Base-by-base conservation (phyloP, 164 flowering plant genomes). In the Euptelea pleiosperma region DNA sequence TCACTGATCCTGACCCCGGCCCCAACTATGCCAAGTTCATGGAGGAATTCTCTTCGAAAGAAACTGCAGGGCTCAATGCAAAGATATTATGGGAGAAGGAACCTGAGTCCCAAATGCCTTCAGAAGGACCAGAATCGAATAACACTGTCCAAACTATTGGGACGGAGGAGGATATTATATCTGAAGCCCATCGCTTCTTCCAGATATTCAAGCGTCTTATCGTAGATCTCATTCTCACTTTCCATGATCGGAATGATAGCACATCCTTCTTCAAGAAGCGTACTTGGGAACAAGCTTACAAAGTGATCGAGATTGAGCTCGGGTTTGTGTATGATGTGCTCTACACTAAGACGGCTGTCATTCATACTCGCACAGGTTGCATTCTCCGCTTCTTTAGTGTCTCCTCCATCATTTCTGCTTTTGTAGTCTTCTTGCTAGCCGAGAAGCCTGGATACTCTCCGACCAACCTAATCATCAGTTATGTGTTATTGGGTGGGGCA, bases 281-380 rank as follows among this genome's bases (percentile, higher is more conserved):
- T 1, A 15, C 15, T 8, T 2, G 42, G 2, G 28, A 25, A 10
- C 3, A 41, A n/a, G 76, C 70, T 42, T 73, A 57, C 33, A 6
- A 61, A 11, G 58, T 73, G 18, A 44, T 72, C 26, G 72, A 67
- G 60, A 52, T 60, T 12, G 75, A 72, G 24, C 69, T 72, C 15
- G 59, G 63, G 10, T 60, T 67, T 18, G 36, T 41, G 14, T 67
- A 44, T n/a, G n/a, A n/a, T n/a, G n/a, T n/a, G n/a, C n/a, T n/a
- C n/a, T n/a, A n/a, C n/a, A n/a, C n/a, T n/a, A 69, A 69, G 47
- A 49, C 68, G 10, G 37, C 59, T 5, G 44, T 52, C 1, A 44
- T 63, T 12, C 58, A 58, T 28, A 35, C 49, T 25, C 10, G 0
- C 3, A 2, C 5, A 4, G 67, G 68, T 16, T 22, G 26, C 40